A percentile compares a stretch with the other conserved stretches of the same genome.
Conservation (phyloP, 257 asterid species). For the Lycium ferocissimum region DNA sequence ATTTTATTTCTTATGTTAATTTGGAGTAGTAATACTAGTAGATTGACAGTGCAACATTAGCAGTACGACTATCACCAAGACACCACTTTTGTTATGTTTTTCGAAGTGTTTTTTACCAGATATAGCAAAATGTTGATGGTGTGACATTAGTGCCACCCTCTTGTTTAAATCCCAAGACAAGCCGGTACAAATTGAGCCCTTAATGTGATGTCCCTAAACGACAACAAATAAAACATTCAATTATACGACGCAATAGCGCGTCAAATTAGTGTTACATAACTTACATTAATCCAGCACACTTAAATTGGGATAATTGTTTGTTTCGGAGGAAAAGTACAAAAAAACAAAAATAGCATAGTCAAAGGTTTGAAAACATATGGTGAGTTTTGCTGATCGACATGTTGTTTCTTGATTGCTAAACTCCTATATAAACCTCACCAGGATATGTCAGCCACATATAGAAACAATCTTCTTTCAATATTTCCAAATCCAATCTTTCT, state of each 20-base stretch:
- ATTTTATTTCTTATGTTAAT: not conserved
- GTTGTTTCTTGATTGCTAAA: conserved; percentile 18
- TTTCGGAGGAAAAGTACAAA: not conserved
- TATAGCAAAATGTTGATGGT: not conserved
- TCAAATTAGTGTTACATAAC: not conserved
- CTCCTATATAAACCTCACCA: conserved; percentile 27
- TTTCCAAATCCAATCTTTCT: conserved; percentile 1
- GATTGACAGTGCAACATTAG: too few relatives aligned
- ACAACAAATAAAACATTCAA: not conserved
- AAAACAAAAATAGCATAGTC: not conserved
- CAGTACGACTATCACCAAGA: not conserved
- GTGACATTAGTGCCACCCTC: not conserved
- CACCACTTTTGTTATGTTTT: not conserved
- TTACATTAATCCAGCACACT: not conserved
- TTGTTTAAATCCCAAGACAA: not conserved
- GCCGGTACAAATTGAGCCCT: not conserved
- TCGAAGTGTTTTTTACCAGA: not conserved
- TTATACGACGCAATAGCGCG: conserved; percentile 26
- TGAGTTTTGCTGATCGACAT: not conserved
- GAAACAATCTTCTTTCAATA: conserved; percentile 13
- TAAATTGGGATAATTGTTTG: not conserved
- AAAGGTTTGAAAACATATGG: conserved; percentile 22
- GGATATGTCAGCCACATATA: conserved; percentile 30
- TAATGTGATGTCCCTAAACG: not conserved
- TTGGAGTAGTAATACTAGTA: not conserved